Evolutionary conservation across 1,284 basidiomycete genomes (phyloP).

Genomic region (Cutaneotrichosporon sp.): DNA sequence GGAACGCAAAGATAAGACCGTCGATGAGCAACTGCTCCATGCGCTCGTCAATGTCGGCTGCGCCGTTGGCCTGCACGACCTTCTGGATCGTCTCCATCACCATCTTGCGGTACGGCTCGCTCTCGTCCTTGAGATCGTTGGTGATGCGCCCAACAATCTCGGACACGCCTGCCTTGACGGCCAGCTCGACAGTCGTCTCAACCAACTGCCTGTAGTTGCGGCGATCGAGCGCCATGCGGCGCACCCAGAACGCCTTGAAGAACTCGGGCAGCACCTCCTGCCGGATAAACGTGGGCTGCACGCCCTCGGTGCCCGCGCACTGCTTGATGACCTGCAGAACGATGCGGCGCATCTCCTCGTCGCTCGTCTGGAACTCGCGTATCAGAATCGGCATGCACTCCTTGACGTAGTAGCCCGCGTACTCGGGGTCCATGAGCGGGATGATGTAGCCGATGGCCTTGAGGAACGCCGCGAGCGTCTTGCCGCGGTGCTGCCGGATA

Average conservation of each 20-base stretch:
- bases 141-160: conserved; percentile 94
- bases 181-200: conserved; percentile 96
- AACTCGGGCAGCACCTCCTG: conserved; percentile 99
- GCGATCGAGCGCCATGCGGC: conserved; percentile 94
- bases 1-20: conserved; percentile 99
- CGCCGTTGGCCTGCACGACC: conserved; percentile 86
- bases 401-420: conserved; percentile 95
- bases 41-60: conserved; percentile 94
- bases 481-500: conserved; percentile 95
- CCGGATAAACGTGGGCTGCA: conserved; percentile 88
- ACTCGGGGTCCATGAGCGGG: conserved; percentile 99
- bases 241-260: conserved; percentile 98
- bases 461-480: conserved; percentile 95
- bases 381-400: conserved; percentile 97
- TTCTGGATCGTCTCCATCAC: conserved; percentile 99
- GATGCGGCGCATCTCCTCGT: conserved; percentile 99
- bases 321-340: conserved; percentile 99
- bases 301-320: conserved; percentile 96
- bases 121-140: conserved; percentile 94
- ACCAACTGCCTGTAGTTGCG: conserved; percentile 97
- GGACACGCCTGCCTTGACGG: conserved; percentile 92
- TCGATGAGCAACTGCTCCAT: conserved; percentile 93
- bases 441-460: conserved; percentile 99
- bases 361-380: conserved; percentile 98
- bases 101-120: conserved; percentile 98